Conservation (phyloP, 371 early-diverging fungal species). For the Neoconidiobolus thromboides region DNA sequence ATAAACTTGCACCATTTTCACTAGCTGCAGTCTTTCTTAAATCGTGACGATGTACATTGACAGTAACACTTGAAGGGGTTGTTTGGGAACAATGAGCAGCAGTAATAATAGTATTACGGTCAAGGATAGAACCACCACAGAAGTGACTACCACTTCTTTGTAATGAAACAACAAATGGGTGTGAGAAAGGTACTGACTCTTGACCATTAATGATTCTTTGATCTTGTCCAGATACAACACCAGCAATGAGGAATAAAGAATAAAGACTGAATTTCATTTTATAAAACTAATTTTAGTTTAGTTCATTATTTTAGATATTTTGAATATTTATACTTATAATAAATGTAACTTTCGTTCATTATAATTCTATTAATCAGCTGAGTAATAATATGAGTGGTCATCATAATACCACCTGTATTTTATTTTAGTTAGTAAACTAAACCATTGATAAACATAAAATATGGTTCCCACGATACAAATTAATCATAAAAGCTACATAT, state of each 20-base stretch:
- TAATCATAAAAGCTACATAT: no score
- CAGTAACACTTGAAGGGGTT: not conserved
- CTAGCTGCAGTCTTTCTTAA: not conserved
- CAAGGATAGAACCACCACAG: conserved; percentile 1
- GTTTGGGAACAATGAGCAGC: not conserved
- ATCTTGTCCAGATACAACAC: not conserved
- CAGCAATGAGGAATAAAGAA: not conserved
- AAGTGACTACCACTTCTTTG: not conserved
- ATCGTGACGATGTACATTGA: conserved; percentile 1
- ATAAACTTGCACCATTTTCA: not conserved
- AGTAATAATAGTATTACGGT: not conserved
- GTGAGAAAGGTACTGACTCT: not conserved
- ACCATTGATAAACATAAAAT: no score
- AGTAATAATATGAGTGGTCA: no score
- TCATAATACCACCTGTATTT: no score
- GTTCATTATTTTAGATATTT: no score
- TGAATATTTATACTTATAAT: no score
- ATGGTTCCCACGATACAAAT: no score
- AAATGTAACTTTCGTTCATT: no score
- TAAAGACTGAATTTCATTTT: no score
- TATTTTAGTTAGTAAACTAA: no score
- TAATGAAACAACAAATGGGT: not conserved
- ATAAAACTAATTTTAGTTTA: no score
- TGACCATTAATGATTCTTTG: not conserved
- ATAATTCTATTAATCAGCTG: no score